Conservation (phyloP, 1,139 yeast genomes). For the Debaryomyces psychrophilus region DNA sequence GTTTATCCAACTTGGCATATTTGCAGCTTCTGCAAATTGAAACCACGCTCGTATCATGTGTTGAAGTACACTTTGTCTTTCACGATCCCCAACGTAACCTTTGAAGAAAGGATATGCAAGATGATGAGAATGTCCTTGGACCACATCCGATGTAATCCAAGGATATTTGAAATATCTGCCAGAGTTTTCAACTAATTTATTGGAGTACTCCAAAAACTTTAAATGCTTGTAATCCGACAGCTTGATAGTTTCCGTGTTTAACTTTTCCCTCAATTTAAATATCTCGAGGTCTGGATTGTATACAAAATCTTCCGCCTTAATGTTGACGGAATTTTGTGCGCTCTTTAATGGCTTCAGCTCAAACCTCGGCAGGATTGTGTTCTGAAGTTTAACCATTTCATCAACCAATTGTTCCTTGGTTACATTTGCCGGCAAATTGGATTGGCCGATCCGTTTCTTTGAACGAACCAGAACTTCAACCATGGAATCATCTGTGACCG, state of each 20-base stretch:
- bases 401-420: constrained; percentile 15
- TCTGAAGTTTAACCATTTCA: constrained; percentile 15
- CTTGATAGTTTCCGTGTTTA: constrained; percentile 20
- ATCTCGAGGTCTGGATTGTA: constrained; percentile 39
- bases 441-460: constrained; percentile 28
- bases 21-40: constrained; percentile 55
- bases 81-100: constrained; percentile 41
- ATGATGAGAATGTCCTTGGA: constrained; percentile 49
- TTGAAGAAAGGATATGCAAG: constrained; percentile 51
- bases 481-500: constrained; percentile 30
- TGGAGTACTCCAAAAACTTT: constrained; percentile 34
- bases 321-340: constrained; percentile 19
- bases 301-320: constrained; percentile 32
- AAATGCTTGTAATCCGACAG: constrained; percentile 28
- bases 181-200: constrained; percentile 31
- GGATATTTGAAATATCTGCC: constrained; percentile 50
- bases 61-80: constrained; percentile 51
- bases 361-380: constrained; percentile 10
- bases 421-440: constrained; percentile 10
- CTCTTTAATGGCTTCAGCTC: constrained; percentile 15
- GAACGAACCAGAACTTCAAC: constrained; percentile 36
- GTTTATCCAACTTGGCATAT: constrained; percentile 61
- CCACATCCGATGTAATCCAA: constrained; percentile 43
- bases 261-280: constrained; percentile 26
- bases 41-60: constrained; percentile 61